Conservation (phyloP, 345 rosid genomes). For the Melaleuca quinquenervia region DNA sequence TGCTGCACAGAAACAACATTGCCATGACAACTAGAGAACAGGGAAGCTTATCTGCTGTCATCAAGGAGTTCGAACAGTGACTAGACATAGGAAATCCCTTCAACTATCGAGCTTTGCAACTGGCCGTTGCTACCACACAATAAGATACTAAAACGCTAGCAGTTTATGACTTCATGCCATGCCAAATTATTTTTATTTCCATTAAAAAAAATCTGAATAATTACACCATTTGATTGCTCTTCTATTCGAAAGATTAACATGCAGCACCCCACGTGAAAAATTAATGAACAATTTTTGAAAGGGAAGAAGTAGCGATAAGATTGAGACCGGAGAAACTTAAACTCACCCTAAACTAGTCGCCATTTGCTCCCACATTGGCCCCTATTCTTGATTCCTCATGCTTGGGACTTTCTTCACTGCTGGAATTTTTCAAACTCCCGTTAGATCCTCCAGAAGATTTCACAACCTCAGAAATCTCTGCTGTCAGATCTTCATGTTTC, state of each 20-base stretch:
- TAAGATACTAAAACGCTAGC: neutral
- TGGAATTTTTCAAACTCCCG: constrained; percentile 17
- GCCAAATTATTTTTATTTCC: neutral
- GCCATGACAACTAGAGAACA: neutral
- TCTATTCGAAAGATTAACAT: neutral
- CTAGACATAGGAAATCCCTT: neutral
- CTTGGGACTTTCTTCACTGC: neutral
- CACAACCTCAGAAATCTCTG: constrained; percentile 28
- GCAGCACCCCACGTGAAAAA: neutral
- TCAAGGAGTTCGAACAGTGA: neutral
- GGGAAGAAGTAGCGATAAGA: neutral
- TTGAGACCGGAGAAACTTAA: neutral
- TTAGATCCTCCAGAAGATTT: constrained; percentile 18
- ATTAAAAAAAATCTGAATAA: neutral
- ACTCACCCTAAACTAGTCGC: neutral
- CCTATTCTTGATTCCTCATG: neutral
- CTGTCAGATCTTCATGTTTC: constrained; percentile 41
- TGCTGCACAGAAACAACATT: neutral
- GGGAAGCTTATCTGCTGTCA: neutral
- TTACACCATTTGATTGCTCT: neutral
- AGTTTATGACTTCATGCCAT: neutral
- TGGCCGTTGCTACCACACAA: neutral
- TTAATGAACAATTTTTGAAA: neutral
- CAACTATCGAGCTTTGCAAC: neutral
- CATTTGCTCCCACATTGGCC: neutral